Evolutionary conservation across 129 eudicot species (phyloP).

Genomic region (Helianthus tuberosus): DNA sequence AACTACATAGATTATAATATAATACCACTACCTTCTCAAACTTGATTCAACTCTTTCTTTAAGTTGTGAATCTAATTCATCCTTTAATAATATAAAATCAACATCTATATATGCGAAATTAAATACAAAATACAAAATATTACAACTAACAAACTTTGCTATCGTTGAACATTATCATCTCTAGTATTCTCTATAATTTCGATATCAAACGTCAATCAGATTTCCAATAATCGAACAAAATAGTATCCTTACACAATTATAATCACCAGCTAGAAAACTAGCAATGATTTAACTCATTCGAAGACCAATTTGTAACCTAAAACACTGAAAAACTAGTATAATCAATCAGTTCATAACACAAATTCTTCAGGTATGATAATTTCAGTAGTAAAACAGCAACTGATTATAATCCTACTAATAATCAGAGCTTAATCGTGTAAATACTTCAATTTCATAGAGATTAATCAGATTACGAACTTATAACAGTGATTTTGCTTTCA

Average conservation of each 20-base stretch:
- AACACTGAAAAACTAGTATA: neutral
- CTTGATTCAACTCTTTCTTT: neutral
- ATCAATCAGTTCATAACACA: neutral
- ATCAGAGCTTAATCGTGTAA: neutral
- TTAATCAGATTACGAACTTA: constrained; percentile 2
- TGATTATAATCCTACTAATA: neutral
- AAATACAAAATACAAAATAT: neutral
- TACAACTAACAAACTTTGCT: neutral
- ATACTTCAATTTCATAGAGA: constrained; percentile 7
- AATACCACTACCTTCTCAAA: neutral
- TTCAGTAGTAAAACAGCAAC: neutral
- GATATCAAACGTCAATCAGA: constrained; percentile 10
- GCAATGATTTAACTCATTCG: neutral
- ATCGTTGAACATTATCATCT: neutral
- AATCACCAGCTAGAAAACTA: neutral
- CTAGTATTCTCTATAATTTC: neutral
- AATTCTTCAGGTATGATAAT: neutral
- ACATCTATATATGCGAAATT: neutral
- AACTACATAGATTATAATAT: too few species aligned
- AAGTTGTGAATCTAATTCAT: neutral
- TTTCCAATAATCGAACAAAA: neutral
- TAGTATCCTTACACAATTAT: neutral
- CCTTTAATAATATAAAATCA: neutral
- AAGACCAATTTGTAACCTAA: constrained; percentile 19
- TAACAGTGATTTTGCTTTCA: constrained; percentile 19